Conservation (phyloP, 73 alveolate genomes). For the Paramecium caudatum region DNA sequence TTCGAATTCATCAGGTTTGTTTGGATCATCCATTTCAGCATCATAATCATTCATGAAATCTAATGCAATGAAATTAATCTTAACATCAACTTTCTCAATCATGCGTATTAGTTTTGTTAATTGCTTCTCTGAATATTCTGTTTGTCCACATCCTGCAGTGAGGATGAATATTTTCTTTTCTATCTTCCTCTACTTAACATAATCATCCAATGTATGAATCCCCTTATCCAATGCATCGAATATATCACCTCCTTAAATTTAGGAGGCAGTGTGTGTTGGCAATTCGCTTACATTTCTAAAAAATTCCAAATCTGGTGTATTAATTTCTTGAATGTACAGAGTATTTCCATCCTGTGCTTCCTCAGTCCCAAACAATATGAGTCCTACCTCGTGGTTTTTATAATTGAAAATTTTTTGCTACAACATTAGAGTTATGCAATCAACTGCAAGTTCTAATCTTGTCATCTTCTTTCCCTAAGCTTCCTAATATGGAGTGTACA, state of each 20-base stretch:
- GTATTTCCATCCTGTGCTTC: conserved; percentile 76
- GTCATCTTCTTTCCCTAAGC: conserved; percentile 61
- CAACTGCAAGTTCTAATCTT: conserved; percentile 82
- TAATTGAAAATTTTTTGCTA: conserved; percentile 86
- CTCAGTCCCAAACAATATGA: conserved; percentile 86
- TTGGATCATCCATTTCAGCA: conserved; percentile 80
- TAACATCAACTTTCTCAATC: conserved; percentile 69
- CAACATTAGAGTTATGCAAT: conserved; percentile 82
- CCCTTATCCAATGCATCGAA: conserved; percentile 94
- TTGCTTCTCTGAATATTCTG: conserved; percentile 79
- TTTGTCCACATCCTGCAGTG: conserved; percentile 94
- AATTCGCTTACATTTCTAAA: conserved; percentile 81
- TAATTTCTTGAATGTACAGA: conserved; percentile 35
- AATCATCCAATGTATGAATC: conserved; percentile 86
- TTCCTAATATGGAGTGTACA: conserved; percentile 71
- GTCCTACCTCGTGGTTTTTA: conserved; percentile 83
- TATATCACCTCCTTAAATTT: conserved; percentile 90
- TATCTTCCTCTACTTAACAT: conserved; percentile 87
- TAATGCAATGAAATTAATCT: conserved; percentile 72
- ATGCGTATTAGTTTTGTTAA: conserved; percentile 65
- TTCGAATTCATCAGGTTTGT: conserved; percentile 79
- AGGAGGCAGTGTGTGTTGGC: conserved; percentile 77
- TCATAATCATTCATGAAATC: conserved; percentile 67
- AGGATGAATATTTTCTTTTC: conserved; percentile 91
- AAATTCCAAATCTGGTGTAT: conserved; percentile 69